phyloP scores from a whole-genome alignment of 352 stramenopile genomes.

The Vaucheria bursata region DNA sequence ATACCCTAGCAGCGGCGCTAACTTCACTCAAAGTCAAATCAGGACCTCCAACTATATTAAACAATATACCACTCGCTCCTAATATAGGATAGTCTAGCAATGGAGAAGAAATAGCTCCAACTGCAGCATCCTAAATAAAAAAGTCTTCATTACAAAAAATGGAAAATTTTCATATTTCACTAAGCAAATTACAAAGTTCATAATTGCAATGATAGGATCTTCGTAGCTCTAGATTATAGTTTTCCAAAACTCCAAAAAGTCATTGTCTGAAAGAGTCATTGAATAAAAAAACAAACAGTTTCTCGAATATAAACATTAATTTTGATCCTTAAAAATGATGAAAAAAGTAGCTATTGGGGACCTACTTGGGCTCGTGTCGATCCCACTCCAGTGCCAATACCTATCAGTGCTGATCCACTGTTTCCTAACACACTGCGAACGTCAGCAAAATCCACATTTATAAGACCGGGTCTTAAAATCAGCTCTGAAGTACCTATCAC shows the following conservation, averaged over 20 bases:
- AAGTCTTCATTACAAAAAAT: constrained; percentile 45
- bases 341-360: no score
- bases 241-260: no score
- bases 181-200: no score
- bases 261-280: no score
- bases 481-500: constrained; percentile 91
- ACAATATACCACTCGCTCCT: constrained; percentile 76
- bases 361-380: constrained; percentile 28
- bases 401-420: constrained; percentile 85
- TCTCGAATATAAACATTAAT: constrained; percentile 1
- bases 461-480: constrained; percentile 79
- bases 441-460: constrained; percentile 94
- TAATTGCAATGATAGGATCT: no score
- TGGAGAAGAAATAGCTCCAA: constrained; percentile 82
- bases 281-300: no score
- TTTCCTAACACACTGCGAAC: constrained; percentile 85
- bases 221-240: no score
- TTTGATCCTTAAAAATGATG: background rate
- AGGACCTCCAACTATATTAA: constrained; percentile 82
- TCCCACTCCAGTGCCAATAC: constrained; percentile 66
- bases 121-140: constrained; percentile 62
- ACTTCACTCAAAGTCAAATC: constrained; percentile 80
- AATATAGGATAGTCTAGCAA: constrained; percentile 82
- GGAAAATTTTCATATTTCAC: no score
- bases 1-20: constrained; percentile 53